Conservation (phyloP, 1,284 basidiomycete species). For the Rhodotorula sp. region DNA sequence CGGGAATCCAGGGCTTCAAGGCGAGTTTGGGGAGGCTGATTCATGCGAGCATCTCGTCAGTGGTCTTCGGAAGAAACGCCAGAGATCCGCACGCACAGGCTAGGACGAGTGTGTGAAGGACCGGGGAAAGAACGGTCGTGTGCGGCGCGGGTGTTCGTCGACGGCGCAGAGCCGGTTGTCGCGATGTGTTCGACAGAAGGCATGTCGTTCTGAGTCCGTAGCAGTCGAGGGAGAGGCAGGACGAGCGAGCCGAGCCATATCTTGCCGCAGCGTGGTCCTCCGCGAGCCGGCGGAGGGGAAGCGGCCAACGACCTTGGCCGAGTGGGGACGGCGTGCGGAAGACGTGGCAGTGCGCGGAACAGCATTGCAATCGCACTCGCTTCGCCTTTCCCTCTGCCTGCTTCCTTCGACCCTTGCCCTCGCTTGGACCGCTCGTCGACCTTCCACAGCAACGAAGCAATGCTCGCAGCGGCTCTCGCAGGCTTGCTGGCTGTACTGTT, state of each 20-base stretch:
- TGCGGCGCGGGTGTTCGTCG: not conserved
- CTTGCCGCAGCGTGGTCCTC: not conserved
- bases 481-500: too few species aligned
- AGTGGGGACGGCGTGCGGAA: too few species aligned
- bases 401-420: too few species aligned
- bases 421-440: too few species aligned
- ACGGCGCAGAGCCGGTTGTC: not conserved
- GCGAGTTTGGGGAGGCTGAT: slow-evolving; percentile 50
- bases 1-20: slow-evolving; percentile 51
- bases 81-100: not conserved
- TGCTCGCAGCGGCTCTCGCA: too few species aligned
- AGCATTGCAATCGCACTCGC: too few species aligned
- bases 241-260: not conserved
- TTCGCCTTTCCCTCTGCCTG: too few species aligned
- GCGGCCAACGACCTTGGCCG: too few species aligned
- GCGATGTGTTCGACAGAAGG: not conserved
- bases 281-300: too few species aligned
- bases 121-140: slow-evolving; percentile 9
- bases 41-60: not conserved
- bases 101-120: not conserved
- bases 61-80: not conserved
- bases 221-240: too few species aligned
- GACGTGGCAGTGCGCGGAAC: too few species aligned
- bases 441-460: too few species aligned
- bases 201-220: not conserved